Conservation (phyloP, 1,139 yeast species). For the Pichia sp. region DNA sequence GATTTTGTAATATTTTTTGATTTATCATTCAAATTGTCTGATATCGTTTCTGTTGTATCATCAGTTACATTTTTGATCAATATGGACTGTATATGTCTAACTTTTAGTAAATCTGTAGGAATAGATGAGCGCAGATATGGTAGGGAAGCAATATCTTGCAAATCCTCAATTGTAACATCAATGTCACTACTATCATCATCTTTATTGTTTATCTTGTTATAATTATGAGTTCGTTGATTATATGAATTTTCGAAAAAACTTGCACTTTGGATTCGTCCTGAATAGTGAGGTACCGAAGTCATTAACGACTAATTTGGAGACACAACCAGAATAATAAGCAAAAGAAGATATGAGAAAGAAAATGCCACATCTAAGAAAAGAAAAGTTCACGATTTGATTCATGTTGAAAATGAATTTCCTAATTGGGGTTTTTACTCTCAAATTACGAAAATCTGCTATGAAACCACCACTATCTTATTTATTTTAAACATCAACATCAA, state of each 20-base stretch:
- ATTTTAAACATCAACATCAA: neutral
- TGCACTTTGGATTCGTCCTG: neutral
- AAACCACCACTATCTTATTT: too few relatives aligned
- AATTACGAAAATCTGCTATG: too few relatives aligned
- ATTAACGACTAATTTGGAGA: neutral
- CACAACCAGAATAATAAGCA: neutral
- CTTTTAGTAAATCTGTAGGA: constrained; percentile 2
- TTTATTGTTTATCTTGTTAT: neutral
- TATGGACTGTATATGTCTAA: constrained; percentile 19
- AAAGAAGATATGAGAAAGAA: neutral
- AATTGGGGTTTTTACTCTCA: neutral
- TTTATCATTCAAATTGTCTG: neutral
- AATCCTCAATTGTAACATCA: neutral
- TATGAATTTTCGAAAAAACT: neutral
- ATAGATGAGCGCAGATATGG: neutral
- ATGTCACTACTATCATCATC: neutral
- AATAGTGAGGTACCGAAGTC: constrained; percentile 22
- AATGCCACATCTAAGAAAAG: neutral
- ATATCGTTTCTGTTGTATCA: neutral
- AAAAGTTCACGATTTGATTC: too few relatives aligned
- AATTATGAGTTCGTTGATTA: neutral
- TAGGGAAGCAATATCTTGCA: neutral
- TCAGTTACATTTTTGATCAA: constrained; percentile 8
- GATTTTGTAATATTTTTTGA: neutral
- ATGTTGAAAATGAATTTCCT: neutral